phyloP scores from a whole-genome alignment of 2,329 filamentous ascomycete genomes.

The Epichloe sylvatica region DNA sequence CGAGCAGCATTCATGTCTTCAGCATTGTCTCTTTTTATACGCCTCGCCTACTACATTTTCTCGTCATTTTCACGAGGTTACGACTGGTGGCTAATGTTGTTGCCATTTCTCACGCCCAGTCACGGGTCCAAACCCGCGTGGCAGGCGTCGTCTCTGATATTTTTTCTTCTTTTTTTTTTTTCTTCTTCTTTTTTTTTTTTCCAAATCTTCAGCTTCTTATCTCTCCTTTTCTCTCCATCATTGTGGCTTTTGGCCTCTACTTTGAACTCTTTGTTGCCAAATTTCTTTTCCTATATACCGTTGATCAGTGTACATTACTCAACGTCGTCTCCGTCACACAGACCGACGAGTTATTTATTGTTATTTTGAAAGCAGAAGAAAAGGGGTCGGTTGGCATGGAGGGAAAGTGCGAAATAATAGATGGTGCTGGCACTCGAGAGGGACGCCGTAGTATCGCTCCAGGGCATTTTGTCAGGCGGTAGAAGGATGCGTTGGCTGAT shows the following conservation, averaged over 20 bases:
- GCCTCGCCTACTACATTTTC: constrained; percentile 10
- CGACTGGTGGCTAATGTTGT: constrained; percentile 23
- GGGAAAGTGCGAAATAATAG: neutral
- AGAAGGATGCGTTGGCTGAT: neutral
- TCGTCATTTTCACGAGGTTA: constrained; percentile 18
- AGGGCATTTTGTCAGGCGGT: neutral
- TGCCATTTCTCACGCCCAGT: constrained; percentile 7
- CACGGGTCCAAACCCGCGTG: neutral
- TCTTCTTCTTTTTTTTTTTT: neutral
- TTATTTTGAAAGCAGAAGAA: neutral
- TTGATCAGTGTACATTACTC: constrained; percentile 19
- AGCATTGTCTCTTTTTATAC: constrained; percentile 6
- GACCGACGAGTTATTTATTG: constrained; percentile 9
- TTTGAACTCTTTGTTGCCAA: constrained; percentile 2
- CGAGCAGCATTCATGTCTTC: neutral
- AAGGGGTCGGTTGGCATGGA: neutral
- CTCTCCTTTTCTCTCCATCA: neutral
- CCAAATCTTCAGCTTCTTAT: constrained; percentile 1
- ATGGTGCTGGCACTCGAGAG: neutral
- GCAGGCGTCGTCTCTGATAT: constrained; percentile 5
- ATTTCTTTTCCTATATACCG: constrained; percentile 3
- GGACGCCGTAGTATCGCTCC: neutral
- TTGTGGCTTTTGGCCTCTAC: neutral
- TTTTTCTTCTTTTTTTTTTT: neutral
- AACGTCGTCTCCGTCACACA: constrained; percentile 15